A percentile compares a stretch with the other conserved stretches of the same genome.
phyloP scores from a whole-genome alignment of 2,329 filamentous ascomycete species.

The Aureobasidium sp. region DNA sequence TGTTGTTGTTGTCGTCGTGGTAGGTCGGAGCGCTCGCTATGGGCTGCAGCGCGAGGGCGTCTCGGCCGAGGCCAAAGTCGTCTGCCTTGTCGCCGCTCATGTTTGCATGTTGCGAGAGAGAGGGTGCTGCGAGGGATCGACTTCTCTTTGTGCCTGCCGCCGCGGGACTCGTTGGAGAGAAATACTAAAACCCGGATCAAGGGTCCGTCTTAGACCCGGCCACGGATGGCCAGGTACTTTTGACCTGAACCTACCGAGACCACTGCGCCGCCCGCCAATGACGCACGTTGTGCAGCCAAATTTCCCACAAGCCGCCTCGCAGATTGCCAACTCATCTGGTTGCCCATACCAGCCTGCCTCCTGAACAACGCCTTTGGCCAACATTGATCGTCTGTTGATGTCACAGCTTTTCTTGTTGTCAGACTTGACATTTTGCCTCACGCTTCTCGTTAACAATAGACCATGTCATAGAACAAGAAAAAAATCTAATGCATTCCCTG shows the following conservation, averaged over 20 bases:
- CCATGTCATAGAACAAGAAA: background rate
- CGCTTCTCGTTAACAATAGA: background rate
- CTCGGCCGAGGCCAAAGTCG: background rate
- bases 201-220: conserved; percentile 5
- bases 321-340: background rate
- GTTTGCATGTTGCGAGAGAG: background rate
- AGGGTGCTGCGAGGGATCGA: background rate
- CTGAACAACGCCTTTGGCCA: background rate
- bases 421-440: background rate
- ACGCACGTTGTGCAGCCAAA: conserved; percentile 1
- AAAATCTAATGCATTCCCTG: conserved; percentile 14
- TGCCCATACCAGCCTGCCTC: background rate
- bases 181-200: background rate
- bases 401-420: no score
- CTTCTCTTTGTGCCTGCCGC: background rate
- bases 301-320: background rate
- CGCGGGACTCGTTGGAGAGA: background rate
- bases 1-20: background rate
- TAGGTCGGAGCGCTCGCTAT: background rate
- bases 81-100: background rate
- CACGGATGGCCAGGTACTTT: background rate
- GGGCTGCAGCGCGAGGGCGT: conserved; percentile 7
- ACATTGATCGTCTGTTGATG: no score
- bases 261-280: background rate
- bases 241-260: background rate